phyloP scores from a whole-genome alignment of 805 yeast genomes.

The Naumovozyma castellii region DNA sequence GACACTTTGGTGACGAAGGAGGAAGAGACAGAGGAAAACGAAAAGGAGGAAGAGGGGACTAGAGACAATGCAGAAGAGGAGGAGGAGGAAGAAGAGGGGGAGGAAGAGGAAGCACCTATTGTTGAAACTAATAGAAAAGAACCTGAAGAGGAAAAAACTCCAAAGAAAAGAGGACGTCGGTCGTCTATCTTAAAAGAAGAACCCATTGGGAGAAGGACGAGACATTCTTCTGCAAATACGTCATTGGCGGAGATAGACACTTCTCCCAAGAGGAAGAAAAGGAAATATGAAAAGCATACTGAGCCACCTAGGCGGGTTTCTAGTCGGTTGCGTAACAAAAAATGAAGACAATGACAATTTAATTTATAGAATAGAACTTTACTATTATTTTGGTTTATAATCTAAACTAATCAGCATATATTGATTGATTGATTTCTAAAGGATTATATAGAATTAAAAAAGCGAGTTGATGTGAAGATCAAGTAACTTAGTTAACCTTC shows the following conservation, averaged over 20 bases:
- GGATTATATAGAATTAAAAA: no score
- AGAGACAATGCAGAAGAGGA: conserved; percentile 6
- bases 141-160: conserved; percentile 3
- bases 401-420: no score
- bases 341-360: conserved; percentile 9
- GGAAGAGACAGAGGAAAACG: conserved; percentile 2
- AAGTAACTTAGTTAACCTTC: conserved; percentile 34
- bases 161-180: conserved; percentile 5
- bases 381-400: no score
- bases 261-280: conserved; percentile 15
- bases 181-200: conserved; percentile 4
- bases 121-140: no score
- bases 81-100: conserved; percentile 4
- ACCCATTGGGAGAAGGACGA: conserved; percentile 21
- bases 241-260: conserved; percentile 8
- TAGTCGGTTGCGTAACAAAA: conserved; percentile 23
- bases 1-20: no score
- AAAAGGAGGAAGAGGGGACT: conserved; percentile 3
- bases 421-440: no score
- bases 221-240: conserved; percentile 11
- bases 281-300: background rate
- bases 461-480: no score
- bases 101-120: conserved; percentile 2
- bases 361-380: no score
- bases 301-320: conserved; percentile 18